Evolutionary conservation across 2,329 filamentous ascomycete genomes (phyloP), one percentile per base, ranked within the genome.

Genomic region (Sporothrix variecibatus): DNA sequence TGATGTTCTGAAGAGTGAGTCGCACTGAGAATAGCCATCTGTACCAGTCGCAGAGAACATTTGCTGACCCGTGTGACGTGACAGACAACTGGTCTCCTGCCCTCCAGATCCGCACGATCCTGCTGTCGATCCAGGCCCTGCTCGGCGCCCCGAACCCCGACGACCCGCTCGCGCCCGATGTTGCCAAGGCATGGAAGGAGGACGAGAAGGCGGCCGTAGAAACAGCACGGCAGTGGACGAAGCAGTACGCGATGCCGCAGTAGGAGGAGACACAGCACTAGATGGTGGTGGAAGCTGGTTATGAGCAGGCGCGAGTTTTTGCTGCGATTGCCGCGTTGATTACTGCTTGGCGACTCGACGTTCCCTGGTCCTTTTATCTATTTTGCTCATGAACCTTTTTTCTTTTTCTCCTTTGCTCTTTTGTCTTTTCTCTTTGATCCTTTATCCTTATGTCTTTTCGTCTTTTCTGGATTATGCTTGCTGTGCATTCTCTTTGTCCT

Each of bases 1-100:
- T 69, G 96, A 99, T 82, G 96, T 99, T 46, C 85, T 99, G 74
- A 99, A 99, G 87, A 97, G 96, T 97, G 38, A 4, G 73, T 46
- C 34, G 7, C 51, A 2, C 7, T 26, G n/a, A n/a, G n/a, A n/a
- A n/a, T n/a, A n/a, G n/a, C n/a, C n/a, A n/a, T n/a, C n/a, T n/a
- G n/a, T n/a, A n/a, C n/a, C n/a, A n/a, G n/a, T n/a, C n/a, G n/a
- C n/a, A n/a, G n/a, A n/a, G n/a, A n/a, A n/a, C n/a, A n/a, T n/a
- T n/a, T n/a, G n/a, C n/a, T n/a, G n/a, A n/a, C n/a, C n/a, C n/a
- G n/a, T n/a, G n/a, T n/a, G n/a, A n/a, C n/a, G n/a, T n/a, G n/a
- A 11, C 75, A 98, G 95, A 95, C 82, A 99, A 99, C 87, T 99
- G 96, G 96, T 98, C 95, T 28, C 96, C 96, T 5, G 96, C 97